Evolutionary conservation across 2,329 filamentous ascomycete genomes (phyloP), one percentile per base, ranked within the genome.

Genomic region (Alternaria hordeiaustralica): DNA sequence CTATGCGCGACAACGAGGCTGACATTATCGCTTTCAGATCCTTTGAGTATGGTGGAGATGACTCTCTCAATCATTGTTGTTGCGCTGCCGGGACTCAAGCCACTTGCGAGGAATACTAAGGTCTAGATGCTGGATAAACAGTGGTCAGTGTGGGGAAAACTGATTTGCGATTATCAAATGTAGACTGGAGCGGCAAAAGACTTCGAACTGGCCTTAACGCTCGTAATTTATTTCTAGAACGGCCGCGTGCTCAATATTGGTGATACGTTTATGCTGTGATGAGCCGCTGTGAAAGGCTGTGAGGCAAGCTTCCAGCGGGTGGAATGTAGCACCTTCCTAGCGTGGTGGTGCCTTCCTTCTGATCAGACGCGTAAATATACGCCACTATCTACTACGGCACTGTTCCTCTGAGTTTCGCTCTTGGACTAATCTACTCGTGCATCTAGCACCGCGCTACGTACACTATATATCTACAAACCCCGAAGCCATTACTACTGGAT

Each of bases 41-140:
- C 67, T 11, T 55, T 72, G 3, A 72, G 70, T 18, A 72, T 72
- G 70, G 65, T 72, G 13, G 70, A 72, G 41, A 72, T 72, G 65
- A 45, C 70, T 1, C 63, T 72, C 3, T 72, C 70, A 0, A 72
- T 72, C 50, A 72, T 71, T 11, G 70, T 72, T n/a, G 65, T 72
- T 20, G 51, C 70, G 2, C 57, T 72, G 4, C 70, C 70, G 0
- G 70, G 70, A 12, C 64, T 72, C 1, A 72, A 71, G 61, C 70
- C 70, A 1, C 62, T 71, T 4, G 46, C 50, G 18, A 55, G 33
- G 11, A 45, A 60, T 5, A 25, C 20, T 6, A 63, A 60, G 21
- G n/a, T 36, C 26, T 60, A 63, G 28, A 28, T 26, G 6, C 5
- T 0, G 8, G 7, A 18, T 2, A 6, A 2, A n/a, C 0, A 12